Base-by-base conservation (phyloP, 1,284 basidiomycete genomes). In the Ustilago bromivora region DNA sequence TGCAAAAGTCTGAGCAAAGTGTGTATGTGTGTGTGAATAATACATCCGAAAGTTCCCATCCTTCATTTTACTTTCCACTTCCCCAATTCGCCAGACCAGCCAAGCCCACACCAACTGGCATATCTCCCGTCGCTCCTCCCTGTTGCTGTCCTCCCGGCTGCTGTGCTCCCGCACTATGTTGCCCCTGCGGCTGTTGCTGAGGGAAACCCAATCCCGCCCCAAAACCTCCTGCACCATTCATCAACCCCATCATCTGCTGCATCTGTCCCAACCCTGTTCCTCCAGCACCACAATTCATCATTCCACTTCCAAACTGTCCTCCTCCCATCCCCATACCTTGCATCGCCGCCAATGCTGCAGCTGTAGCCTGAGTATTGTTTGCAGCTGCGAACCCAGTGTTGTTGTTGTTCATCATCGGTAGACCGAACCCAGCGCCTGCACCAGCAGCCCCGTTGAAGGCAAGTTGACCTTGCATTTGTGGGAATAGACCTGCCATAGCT, bases 221-320 rank as follows among this genome's bases (percentile, higher is more conserved):
- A 38, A 73, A 68, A 3, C 63, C 65, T 7, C 49, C 61, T 23
- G 46, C 63, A 11, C 60, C 63, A n/a, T 46, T 38, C 70, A 73
- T 72, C 47, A 77, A 59, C 8, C 60, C 57, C 75, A 77, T 77
- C 75, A 76, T 76, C 61, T 76, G 74, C 59, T 71, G 68, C 70
- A 69, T 65, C 57, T 71, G 65, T n/a, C 43, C 35, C 57, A 61
- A 23, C 32, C 43, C 57, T 34, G 43, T 34, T 49, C 49, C 49
- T 31, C 49, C 49, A 51, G 61, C 64, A 38, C 56, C 60, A 13
- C 69, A 68, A 17, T 57, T 61, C 47, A 65, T 52, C 66, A 54
- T 58, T 23, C 34, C 57, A 3, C 36, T 51, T 8, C 64, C 64
- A 34, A 76, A 71, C 57, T 71, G 72, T 6, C 47, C 62, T 11